Conservation (phyloP, 768 basidiomycete genomes). For the Sporobolomyces roseus region DNA sequence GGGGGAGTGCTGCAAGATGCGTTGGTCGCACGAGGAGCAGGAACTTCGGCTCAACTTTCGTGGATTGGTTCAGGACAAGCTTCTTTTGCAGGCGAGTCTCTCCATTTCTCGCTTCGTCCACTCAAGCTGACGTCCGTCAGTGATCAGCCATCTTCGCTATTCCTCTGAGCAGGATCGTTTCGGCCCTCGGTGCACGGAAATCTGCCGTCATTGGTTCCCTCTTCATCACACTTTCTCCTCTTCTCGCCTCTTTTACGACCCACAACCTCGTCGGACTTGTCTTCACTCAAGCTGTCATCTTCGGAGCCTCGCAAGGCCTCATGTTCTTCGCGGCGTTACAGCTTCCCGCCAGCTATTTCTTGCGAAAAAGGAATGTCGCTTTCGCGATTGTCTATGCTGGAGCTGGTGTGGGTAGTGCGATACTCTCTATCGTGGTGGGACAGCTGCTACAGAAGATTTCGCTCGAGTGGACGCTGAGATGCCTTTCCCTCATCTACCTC, state of each 20-base stretch:
- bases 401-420: conserved; percentile 42
- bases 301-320: conserved; percentile 15
- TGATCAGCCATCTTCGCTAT: conserved; percentile 42
- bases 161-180: conserved; percentile 11
- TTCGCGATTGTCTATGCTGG: conserved; percentile 44
- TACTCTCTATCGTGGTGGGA: conserved; percentile 34
- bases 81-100: conserved; percentile 5
- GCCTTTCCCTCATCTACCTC: conserved; percentile 35
- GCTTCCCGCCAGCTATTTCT: conserved; percentile 23
- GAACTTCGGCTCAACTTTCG: conserved; percentile 38
- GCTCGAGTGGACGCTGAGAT: conserved; percentile 44
- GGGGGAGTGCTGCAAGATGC: conserved; percentile 41
- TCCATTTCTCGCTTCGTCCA: no score
- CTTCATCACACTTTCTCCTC: background rate
- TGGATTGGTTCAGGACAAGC: conserved; percentile 41
- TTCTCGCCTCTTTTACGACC: conserved; percentile 16
- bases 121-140: no score
- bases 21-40: conserved; percentile 33
- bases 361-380: conserved; percentile 11
- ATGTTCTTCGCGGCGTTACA: conserved; percentile 35
- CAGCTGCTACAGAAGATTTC: conserved; percentile 34
- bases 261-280: conserved; percentile 14
- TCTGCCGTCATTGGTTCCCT: conserved; percentile 23
- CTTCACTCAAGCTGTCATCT: conserved; percentile 23
- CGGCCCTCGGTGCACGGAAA: conserved; percentile 20